Evolutionary conservation across 1,284 basidiomycete species (phyloP).

Genomic region (Marasmius tenuissimus): DNA sequence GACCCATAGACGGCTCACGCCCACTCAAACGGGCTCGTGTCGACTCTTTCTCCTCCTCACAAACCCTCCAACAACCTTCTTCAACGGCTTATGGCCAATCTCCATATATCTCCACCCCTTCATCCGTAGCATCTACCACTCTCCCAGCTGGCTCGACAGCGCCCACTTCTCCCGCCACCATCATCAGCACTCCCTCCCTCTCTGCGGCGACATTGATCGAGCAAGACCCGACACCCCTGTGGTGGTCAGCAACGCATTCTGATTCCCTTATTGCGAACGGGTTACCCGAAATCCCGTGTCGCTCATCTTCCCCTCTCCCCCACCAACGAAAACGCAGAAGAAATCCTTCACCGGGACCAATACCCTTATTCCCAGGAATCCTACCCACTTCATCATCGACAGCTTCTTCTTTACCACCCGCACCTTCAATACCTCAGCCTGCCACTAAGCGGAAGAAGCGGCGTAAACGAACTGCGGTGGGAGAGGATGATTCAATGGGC

Average conservation of each 20-base stretch:
- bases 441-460: conserved; percentile 18
- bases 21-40: conserved; percentile 43
- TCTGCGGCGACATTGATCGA: conserved; percentile 28
- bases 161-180: conserved; percentile 2
- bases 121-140: neutral
- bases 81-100: conserved; percentile 2
- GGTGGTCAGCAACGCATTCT: conserved; percentile 73
- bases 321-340: conserved; percentile 12
- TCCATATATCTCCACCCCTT: neutral
- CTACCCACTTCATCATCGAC: conserved; percentile 5
- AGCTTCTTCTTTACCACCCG: conserved; percentile 11
- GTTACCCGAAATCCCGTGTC: conserved; percentile 54
- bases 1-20: conserved; percentile 25
- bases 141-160: neutral
- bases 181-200: conserved; percentile 26
- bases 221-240: conserved; percentile 54
- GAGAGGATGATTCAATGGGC: conserved; percentile 2
- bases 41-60: conserved; percentile 19
- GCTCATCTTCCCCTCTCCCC: conserved; percentile 32
- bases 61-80: neutral
- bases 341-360: neutral
- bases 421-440: conserved; percentile 32
- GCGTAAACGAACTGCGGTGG: conserved; percentile 27
- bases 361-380: conserved; percentile 3
- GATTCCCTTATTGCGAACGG: conserved; percentile 64